Base-by-base conservation (phyloP, 352 stramenopile species). In the Thalassiosira hispida region DNA sequence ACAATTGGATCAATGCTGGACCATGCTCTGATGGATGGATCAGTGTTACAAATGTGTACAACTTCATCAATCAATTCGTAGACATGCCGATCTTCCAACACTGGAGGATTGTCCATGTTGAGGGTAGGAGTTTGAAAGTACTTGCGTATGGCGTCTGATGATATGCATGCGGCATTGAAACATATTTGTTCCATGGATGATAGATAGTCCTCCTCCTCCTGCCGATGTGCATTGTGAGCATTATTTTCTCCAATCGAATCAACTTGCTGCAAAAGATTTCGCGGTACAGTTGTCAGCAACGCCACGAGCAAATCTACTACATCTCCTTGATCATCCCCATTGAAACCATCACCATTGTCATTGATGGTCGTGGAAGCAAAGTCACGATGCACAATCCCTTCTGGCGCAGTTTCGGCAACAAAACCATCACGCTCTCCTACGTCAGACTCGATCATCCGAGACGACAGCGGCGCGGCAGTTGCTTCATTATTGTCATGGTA, bases 141-240 rank as follows among this genome's bases (percentile, higher is more conserved):
- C 33, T 57, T 76, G 9, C 67, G 18, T 22, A 82, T 35, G 3
- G 77, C 47, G 40, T 77, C 46, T 1, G 66, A 60, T 42, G 74
- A 62, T 44, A 82, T 65, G 16, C 59, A 82, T 22, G 74, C 74
- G 4, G 46, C 49, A 29, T 72, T 69, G 44, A 73, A 77, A 61
- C 61, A 82, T 18, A 73, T 46, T 35, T 68, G 56, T 52, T 82
- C 74, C 55, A 82, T 77, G 25, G 74, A 68, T 22, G 61, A 29
- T 27, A 62, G n/a, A 29, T 73, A 70, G 4, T 57, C 42, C 44
- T 35, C 16, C 22, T 38, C 61, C 18, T 60, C 16, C 22, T 38
- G 51, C 18, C 51, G 31, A 9, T 38, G 31, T 38, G 20, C 1
- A 53, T 62, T 35, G 12, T 38, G 38, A 42, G 31, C 68, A 2